phyloP scores from a whole-genome alignment of 805 yeast genomes.

The Pichia manshurica region DNA sequence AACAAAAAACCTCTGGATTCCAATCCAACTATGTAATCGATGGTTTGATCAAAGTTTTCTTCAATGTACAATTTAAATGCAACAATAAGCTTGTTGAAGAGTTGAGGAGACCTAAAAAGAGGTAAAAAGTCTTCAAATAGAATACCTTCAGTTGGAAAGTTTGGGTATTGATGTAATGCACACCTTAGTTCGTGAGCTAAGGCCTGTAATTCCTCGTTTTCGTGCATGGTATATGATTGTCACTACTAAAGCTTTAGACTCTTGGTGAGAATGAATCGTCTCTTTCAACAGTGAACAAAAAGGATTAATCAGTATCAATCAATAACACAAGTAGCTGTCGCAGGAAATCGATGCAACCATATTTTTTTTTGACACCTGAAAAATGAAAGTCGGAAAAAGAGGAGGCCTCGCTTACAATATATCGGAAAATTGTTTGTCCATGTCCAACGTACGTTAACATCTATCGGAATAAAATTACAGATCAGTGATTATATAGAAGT shows the following conservation, averaged over 20 bases:
- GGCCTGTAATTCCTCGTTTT: conserved; percentile 22
- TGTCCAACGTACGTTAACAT: too few species aligned
- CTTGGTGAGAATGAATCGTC: not conserved
- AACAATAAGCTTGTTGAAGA: conserved; percentile 73
- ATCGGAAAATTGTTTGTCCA: too few species aligned
- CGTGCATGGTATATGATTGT: conserved; percentile 9
- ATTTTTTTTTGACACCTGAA: too few species aligned
- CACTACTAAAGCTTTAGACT: too few species aligned
- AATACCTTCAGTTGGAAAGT: conserved; percentile 91
- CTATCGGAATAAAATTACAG: too few species aligned
- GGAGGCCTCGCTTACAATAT: too few species aligned
- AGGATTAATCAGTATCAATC: too few species aligned
- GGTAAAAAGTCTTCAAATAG: conserved; percentile 96
- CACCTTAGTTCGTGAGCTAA: conserved; percentile 44
- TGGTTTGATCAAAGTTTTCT: conserved; percentile 42
- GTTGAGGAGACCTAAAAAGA: conserved; percentile 73
- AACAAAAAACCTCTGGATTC: conserved; percentile 96
- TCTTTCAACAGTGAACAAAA: not conserved
- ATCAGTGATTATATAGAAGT: too few species aligned
- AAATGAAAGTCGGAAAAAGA: too few species aligned
- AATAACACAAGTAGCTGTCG: too few species aligned
- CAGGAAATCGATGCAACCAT: too few species aligned
- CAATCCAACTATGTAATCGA: conserved; percentile 88
- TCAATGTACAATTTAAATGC: conserved; percentile 76
- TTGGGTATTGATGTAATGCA: conserved; percentile 73